Conservation (phyloP, 2,329 filamentous ascomycete species). For the Chrysoporthe cubensis region DNA sequence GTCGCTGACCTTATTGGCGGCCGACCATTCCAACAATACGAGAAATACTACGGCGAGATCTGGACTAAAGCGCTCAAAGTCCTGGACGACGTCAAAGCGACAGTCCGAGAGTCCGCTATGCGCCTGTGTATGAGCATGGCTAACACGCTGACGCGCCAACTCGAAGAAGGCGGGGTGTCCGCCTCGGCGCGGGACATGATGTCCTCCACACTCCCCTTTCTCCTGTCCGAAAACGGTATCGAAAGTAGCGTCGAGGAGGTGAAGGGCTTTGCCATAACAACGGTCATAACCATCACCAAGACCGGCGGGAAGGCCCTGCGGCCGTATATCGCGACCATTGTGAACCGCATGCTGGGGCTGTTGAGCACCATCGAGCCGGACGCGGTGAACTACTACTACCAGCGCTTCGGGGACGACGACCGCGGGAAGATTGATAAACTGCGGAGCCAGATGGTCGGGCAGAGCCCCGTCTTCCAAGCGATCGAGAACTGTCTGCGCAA, state of each 20-base stretch:
- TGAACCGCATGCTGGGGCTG: constrained; percentile 79
- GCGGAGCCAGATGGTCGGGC: constrained; percentile 78
- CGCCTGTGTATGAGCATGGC: constrained; percentile 83
- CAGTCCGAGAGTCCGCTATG: constrained; percentile 79
- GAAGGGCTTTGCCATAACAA: constrained; percentile 78
- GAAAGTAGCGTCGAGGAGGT: constrained; percentile 90
- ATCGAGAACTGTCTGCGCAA: constrained; percentile 88
- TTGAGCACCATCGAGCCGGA: constrained; percentile 89
- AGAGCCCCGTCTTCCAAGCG: constrained; percentile 88
- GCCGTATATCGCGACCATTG: constrained; percentile 79
- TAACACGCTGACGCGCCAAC: constrained; percentile 80
- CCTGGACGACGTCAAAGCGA: constrained; percentile 93
- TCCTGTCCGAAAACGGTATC: constrained; percentile 85
- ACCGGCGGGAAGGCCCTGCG: constrained; percentile 79
- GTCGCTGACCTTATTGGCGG: constrained; percentile 88
- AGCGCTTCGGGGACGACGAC: constrained; percentile 85
- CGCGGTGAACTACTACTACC: constrained; percentile 88
- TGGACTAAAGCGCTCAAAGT: constrained; percentile 89
- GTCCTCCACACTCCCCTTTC: constrained; percentile 83
- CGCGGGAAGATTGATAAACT: constrained; percentile 90
- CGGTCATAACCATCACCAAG: constrained; percentile 87
- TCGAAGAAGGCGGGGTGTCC: constrained; percentile 76
- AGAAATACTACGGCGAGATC: constrained; percentile 81
- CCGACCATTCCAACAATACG: constrained; percentile 74
- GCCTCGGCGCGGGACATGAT: constrained; percentile 80